phyloP scores from a whole-genome alignment of 441 rosid genomes.

The Omphalea diandra region DNA sequence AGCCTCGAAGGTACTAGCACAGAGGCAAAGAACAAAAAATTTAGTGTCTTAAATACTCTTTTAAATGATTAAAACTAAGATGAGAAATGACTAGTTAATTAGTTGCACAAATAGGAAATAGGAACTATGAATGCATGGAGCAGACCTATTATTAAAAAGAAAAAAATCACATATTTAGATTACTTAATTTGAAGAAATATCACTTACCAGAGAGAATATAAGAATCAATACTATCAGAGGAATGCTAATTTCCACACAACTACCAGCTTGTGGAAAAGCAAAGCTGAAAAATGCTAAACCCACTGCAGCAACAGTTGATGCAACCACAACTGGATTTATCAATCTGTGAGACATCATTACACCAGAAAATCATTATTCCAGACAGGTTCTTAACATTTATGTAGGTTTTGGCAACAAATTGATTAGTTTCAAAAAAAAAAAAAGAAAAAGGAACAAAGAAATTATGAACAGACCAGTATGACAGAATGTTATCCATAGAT shows the following conservation, averaged over 20 bases:
- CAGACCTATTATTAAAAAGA: not conserved
- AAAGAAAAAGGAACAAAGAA: not conserved
- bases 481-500: not conserved
- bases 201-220: slow-evolving; percentile 76
- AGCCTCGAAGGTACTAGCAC: slow-evolving; percentile 81
- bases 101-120: not conserved
- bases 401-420: slow-evolving; percentile 2
- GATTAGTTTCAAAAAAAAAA: not conserved
- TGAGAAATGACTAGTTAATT: not conserved
- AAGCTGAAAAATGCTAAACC: slow-evolving; percentile 92
- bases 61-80: too few species aligned
- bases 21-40: slow-evolving; percentile 9
- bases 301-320: slow-evolving; percentile 87
- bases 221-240: slow-evolving; percentile 78
- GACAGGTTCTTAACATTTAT: too few species aligned
- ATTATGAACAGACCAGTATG: not conserved
- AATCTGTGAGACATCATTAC: slow-evolving; percentile 50
- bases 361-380: slow-evolving; percentile 16
- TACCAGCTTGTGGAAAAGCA: slow-evolving; percentile 94
- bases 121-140: not conserved
- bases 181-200: slow-evolving; percentile 8
- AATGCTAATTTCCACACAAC: slow-evolving; percentile 87
- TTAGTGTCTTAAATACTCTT: not conserved
- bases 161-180: not conserved
- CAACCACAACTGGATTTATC: slow-evolving; percentile 87